Evolutionary conservation across 768 basidiomycete genomes (phyloP).

Genomic region (Tremella fuciformis): DNA sequence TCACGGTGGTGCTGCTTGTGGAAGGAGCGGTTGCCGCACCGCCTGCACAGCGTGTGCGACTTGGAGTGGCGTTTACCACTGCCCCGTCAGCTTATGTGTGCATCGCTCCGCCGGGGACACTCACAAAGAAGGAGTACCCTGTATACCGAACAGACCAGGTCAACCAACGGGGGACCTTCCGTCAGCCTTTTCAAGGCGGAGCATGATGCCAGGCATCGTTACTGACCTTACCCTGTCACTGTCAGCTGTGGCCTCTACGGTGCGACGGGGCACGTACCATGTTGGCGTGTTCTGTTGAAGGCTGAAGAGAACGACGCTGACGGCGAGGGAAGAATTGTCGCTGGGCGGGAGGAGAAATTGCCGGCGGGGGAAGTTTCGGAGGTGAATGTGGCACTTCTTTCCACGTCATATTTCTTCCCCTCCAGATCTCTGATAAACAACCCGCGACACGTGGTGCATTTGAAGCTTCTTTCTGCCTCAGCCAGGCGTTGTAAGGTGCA

Average conservation of each 20-base stretch:
- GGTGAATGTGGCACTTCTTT: constrained; percentile 15
- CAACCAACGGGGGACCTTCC: constrained; percentile 64
- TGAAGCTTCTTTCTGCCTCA: neutral
- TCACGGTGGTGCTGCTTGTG: constrained; percentile 98
- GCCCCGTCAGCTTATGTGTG: constrained; percentile 8
- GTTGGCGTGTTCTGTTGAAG: constrained; percentile 35
- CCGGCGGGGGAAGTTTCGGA: constrained; percentile 24
- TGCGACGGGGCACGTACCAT: constrained; percentile 32
- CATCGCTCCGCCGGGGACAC: constrained; percentile 50
- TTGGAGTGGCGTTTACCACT: constrained; percentile 94
- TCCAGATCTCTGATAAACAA: too few relatives aligned
- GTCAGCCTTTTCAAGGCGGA: constrained; percentile 55
- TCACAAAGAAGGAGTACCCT: constrained; percentile 95
- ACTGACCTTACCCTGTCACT: constrained; percentile 29
- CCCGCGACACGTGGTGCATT: neutral
- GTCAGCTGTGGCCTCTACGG: constrained; percentile 11
- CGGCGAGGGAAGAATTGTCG: neutral
- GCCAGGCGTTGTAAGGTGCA: too few relatives aligned
- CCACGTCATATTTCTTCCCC: constrained; percentile 1
- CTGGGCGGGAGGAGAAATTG: constrained; percentile 10
- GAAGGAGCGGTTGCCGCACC: constrained; percentile 92
- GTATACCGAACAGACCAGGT: constrained; percentile 45
- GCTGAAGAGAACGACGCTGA: constrained; percentile 18
- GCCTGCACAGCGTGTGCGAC: constrained; percentile 93
- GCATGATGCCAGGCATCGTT: constrained; percentile 1